phyloP scores from a whole-genome alignment of 768 basidiomycete species.

The Suillus placidus region DNA sequence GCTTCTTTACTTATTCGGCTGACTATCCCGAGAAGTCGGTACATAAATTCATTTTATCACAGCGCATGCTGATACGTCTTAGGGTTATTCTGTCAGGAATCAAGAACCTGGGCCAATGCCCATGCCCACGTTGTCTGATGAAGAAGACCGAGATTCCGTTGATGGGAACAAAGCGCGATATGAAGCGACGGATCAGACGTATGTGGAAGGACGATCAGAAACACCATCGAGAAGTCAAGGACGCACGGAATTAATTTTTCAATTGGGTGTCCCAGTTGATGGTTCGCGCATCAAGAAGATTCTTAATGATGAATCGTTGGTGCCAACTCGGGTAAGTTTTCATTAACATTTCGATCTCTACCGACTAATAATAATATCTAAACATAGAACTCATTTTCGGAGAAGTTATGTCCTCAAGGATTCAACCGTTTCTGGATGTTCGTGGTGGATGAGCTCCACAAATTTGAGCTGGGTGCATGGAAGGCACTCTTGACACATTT shows the following conservation, averaged over 20 bases:
- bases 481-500: too few relatives aligned
- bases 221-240: conserved; percentile 16
- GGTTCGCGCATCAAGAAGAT: conserved; percentile 3
- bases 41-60: too few relatives aligned
- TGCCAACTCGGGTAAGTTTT: too few relatives aligned
- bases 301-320: conserved; percentile 5
- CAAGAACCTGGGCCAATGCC: conserved; percentile 23
- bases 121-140: conserved; percentile 24
- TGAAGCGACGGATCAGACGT: background rate
- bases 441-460: too few relatives aligned
- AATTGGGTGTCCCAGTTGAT: conserved; percentile 1
- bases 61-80: background rate
- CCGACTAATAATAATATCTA: too few relatives aligned
- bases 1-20: conserved; percentile 4
- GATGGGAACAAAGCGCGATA: conserved; percentile 17
- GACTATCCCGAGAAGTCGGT: too few relatives aligned
- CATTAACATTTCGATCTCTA: too few relatives aligned
- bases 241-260: conserved; percentile 8
- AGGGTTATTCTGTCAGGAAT: conserved; percentile 25
- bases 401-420: too few relatives aligned
- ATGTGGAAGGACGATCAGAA: conserved; percentile 10
- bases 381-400: too few relatives aligned
- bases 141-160: too few relatives aligned
- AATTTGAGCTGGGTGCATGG: too few relatives aligned
- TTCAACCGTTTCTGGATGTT: too few relatives aligned